A percentile compares a stretch with the other conserved stretches of the same genome.
Evolutionary conservation across 108 stramenopile species (phyloP).

Genomic region (Discostella pseudostelligera): DNA sequence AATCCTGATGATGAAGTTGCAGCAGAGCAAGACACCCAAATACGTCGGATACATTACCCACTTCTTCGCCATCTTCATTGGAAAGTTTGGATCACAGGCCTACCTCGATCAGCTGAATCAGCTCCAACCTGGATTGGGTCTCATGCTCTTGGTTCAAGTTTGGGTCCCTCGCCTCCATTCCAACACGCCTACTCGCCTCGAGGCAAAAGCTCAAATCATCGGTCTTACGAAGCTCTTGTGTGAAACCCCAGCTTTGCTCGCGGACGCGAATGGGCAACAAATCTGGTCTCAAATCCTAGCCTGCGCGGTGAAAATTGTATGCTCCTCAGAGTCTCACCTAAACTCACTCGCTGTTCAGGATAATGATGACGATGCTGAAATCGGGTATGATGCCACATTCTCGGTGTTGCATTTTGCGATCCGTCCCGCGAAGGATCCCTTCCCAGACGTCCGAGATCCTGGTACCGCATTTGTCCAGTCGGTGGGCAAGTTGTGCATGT

Average conservation of each 20-base stretch:
- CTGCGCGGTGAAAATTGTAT: conserved; percentile 50
- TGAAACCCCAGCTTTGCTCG: conserved; percentile 66
- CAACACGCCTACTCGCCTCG: conserved; percentile 49
- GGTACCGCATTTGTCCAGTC: conserved; percentile 47
- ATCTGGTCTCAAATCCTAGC: conserved; percentile 53
- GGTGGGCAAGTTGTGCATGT: conserved; percentile 42
- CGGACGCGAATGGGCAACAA: conserved; percentile 50
- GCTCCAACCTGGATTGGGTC: conserved; percentile 62
- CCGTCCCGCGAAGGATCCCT: conserved; percentile 66
- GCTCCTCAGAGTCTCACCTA: conserved; percentile 51
- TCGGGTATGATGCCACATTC: conserved; percentile 78
- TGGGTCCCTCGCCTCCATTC: conserved; percentile 66
- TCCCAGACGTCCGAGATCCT: conserved; percentile 66
- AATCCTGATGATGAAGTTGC: conserved; percentile 70
- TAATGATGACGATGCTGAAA: conserved; percentile 57
- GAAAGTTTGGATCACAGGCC: conserved; percentile 56
- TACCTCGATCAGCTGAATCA: conserved; percentile 55
- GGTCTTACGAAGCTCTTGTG: conserved; percentile 68
- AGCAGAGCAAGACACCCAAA: conserved; percentile 56
- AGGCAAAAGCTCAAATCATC: conserved; percentile 74
- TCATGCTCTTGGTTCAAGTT: conserved; percentile 61
- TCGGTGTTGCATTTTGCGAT: conserved; percentile 69
- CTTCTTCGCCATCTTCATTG: conserved; percentile 77
- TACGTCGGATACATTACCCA: conserved; percentile 49
- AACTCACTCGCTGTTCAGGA: conserved; percentile 24